A percentile compares a stretch with the other conserved stretches of the same genome.
Conservation (phyloP, 331 rosid species). For the Malus hybrid region DNA sequence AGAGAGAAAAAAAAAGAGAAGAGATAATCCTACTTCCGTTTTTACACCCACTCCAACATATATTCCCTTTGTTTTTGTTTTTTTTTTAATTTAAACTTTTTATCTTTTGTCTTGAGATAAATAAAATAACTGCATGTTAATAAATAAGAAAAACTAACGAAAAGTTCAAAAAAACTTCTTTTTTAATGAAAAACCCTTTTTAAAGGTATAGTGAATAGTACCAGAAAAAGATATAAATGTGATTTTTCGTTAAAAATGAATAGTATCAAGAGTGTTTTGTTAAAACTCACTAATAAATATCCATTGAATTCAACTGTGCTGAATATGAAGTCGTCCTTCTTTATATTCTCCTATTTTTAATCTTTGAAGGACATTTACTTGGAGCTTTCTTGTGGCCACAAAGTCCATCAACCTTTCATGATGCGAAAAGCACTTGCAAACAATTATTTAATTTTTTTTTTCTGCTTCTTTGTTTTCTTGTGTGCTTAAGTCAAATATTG, state of each 20-base stretch:
- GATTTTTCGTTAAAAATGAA: too few species aligned
- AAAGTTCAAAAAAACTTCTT: too few species aligned
- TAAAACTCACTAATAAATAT: not conserved
- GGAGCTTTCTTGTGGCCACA: constrained; percentile 10
- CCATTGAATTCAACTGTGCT: not conserved
- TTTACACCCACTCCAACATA: not conserved
- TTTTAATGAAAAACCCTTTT: too few species aligned
- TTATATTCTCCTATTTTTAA: not conserved
- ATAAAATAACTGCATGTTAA: not conserved
- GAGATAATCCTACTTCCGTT: too few species aligned
- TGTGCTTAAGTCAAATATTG: not conserved
- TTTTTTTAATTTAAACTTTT: too few species aligned
- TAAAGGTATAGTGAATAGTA: too few species aligned
- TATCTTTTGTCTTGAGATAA: not conserved
- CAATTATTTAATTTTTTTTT: not conserved
- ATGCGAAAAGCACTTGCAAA: not conserved
- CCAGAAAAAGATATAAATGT: too few species aligned
- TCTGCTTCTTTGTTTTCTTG: not conserved
- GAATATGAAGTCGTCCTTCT: not conserved
- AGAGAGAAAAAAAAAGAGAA: too few species aligned
- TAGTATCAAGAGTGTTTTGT: too few species aligned
- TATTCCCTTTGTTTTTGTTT: not conserved
- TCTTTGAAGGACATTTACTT: not conserved
- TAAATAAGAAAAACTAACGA: not conserved
- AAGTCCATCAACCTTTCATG: constrained; percentile 14